phyloP scores from a whole-genome alignment of 2,329 filamentous ascomycete genomes.

The Alternaria sp. region DNA sequence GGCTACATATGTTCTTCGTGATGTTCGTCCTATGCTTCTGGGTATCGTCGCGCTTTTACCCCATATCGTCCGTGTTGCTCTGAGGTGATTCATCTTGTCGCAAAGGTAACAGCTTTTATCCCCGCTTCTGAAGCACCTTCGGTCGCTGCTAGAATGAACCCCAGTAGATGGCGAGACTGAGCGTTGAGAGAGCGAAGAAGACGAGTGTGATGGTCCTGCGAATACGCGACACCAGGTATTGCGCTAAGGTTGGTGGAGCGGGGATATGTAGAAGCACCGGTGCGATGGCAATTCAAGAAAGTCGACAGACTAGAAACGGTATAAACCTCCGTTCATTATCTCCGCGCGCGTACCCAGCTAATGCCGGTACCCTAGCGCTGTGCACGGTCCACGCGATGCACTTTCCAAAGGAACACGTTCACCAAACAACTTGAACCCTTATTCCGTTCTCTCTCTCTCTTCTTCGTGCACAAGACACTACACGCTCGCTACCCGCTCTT shows the following conservation, averaged over 20 bases:
- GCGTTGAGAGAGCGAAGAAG: not conserved
- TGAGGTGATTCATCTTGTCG: slow-evolving; percentile 25
- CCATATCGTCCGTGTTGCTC: slow-evolving; percentile 13
- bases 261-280: not conserved
- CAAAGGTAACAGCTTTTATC: slow-evolving; percentile 5
- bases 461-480: not conserved
- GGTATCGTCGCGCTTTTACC: slow-evolving; percentile 5
- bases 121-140: slow-evolving; percentile 3
- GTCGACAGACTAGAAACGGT: slow-evolving; percentile 8
- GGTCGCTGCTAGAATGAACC: not conserved
- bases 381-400: slow-evolving; percentile 24
- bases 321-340: slow-evolving; percentile 19
- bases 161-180: slow-evolving; percentile 3
- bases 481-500: not conserved
- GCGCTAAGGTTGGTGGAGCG: not conserved
- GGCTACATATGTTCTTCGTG: slow-evolving; percentile 28
- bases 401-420: slow-evolving; percentile 26
- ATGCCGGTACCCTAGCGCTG: slow-evolving; percentile 4
- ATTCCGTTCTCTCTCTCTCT: slow-evolving; percentile 1
- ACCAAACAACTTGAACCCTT: slow-evolving; percentile 12
- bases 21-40: slow-evolving; percentile 11
- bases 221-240: not conserved
- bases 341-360: slow-evolving; percentile 30
- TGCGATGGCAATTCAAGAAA: slow-evolving; percentile 1
- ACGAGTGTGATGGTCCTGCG: not conserved